phyloP scores from a whole-genome alignment of 2,329 filamentous ascomycete species.

The Pseudogymnoascus sp. region DNA sequence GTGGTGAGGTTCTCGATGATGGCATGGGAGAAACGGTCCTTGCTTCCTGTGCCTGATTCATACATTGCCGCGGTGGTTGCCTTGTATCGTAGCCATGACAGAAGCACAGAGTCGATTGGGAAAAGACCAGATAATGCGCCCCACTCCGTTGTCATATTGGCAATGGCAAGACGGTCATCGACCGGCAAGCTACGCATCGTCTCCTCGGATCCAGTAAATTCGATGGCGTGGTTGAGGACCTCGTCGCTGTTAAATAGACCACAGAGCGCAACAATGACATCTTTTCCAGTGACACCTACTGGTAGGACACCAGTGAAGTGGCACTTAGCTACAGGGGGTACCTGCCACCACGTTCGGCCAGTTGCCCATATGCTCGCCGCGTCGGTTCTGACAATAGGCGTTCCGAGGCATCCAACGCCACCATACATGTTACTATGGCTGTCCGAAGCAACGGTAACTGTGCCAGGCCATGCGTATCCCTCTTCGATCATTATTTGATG shows the following conservation, averaged over 20 bases:
- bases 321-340: conserved; percentile 76
- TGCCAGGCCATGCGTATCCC: conserved; percentile 78
- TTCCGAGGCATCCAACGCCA: conserved; percentile 69
- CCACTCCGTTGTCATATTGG: conserved; percentile 82
- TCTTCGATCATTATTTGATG: conserved; percentile 92
- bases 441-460: conserved; percentile 72
- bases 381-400: conserved; percentile 79
- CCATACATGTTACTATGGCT: conserved; percentile 80
- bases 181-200: conserved; percentile 68
- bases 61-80: conserved; percentile 65
- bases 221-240: conserved; percentile 84
- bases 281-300: conserved; percentile 80
- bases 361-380: conserved; percentile 83
- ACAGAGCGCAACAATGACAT: conserved; percentile 85
- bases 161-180: conserved; percentile 66
- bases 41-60: conserved; percentile 40
- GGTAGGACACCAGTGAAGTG: conserved; percentile 71
- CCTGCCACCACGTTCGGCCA: conserved; percentile 78
- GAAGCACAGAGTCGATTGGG: conserved; percentile 68
- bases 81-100: conserved; percentile 69
- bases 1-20: conserved; percentile 65
- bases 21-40: conserved; percentile 62
- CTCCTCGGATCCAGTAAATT: conserved; percentile 75
- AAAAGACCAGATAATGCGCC: conserved; percentile 68
- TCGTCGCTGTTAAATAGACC: conserved; percentile 81